phyloP scores from a whole-genome alignment of 306 rosid genomes.

The Trifolium subterraneum region DNA sequence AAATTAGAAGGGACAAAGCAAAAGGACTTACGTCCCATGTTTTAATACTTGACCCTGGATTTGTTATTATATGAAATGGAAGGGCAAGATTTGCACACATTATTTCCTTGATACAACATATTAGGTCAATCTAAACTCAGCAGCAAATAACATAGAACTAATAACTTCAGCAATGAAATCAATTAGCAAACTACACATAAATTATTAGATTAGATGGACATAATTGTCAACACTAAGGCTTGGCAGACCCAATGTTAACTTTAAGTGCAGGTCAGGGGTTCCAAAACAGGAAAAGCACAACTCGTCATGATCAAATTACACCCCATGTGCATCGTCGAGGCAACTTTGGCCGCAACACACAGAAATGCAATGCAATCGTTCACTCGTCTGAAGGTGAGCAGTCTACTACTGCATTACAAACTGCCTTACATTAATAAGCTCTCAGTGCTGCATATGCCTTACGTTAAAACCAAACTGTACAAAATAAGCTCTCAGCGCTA shows the following conservation, averaged over 20 bases:
- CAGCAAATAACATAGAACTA: neutral
- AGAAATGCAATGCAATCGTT: neutral
- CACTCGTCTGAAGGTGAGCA: neutral
- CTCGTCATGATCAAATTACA: neutral
- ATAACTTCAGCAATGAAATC: neutral
- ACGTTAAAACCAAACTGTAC: no score
- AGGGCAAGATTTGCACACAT: no score
- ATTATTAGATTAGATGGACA: neutral
- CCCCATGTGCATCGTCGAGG: neutral
- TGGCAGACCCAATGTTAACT: neutral
- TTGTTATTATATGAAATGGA: no score
- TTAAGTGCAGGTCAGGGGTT: no score
- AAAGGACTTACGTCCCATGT: no score
- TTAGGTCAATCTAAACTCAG: no score
- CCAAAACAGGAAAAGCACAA: neutral
- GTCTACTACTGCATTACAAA: neutral
- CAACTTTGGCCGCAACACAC: neutral
- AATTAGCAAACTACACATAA: constrained; percentile 3
- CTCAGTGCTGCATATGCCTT: neutral
- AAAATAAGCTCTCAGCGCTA: no score
- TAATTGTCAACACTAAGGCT: neutral
- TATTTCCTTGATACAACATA: no score
- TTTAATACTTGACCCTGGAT: no score
- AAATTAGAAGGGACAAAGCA: no score
- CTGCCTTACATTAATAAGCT: neutral